These are phyloP conservation scores for Hypomyces rosellus DNA, from an alignment of 2,329 filamentous ascomycete species.

Conservation along the genomic window DNA sequence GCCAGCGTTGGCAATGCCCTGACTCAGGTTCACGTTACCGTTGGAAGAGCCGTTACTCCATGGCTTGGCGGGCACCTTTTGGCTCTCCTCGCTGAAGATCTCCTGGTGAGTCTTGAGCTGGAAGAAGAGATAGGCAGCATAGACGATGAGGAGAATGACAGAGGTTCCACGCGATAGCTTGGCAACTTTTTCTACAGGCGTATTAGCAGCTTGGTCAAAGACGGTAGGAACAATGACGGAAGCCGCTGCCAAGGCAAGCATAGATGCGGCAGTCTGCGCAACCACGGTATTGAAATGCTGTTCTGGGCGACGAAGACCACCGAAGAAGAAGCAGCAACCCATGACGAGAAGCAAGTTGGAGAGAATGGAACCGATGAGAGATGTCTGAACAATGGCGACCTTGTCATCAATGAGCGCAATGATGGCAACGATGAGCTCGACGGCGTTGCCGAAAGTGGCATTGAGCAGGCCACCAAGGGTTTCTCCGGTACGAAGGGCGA, in stretches of 20 bases:
- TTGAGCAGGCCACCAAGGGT: conserved; percentile 84
- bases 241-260: conserved; percentile 72
- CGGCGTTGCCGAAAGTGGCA: conserved; percentile 87
- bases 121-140: conserved; percentile 79
- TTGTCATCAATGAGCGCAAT: conserved; percentile 70
- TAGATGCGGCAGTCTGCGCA: conserved; percentile 78
- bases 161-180: conserved; percentile 65
- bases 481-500: conserved; percentile 75
- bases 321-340: conserved; percentile 90
- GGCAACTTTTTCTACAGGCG: conserved; percentile 45
- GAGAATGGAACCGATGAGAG: conserved; percentile 83
- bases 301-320: conserved; percentile 68
- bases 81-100: conserved; percentile 73
- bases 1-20: conserved; percentile 35
- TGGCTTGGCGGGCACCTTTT: conserved; percentile 64
- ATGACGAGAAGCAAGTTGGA: conserved; percentile 85
- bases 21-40: conserved; percentile 27
- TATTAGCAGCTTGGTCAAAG: conserved; percentile 53
- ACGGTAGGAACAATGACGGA: conserved; percentile 86
- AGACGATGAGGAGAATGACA: conserved; percentile 77
- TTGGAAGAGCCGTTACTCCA: conserved; percentile 27
- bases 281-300: conserved; percentile 92
- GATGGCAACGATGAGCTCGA: conserved; percentile 83
- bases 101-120: conserved; percentile 79
- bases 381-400: conserved; percentile 84